Evolutionary conservation across 805 yeast species (phyloP).

Genomic region (Pichia thaimueangensis): DNA sequence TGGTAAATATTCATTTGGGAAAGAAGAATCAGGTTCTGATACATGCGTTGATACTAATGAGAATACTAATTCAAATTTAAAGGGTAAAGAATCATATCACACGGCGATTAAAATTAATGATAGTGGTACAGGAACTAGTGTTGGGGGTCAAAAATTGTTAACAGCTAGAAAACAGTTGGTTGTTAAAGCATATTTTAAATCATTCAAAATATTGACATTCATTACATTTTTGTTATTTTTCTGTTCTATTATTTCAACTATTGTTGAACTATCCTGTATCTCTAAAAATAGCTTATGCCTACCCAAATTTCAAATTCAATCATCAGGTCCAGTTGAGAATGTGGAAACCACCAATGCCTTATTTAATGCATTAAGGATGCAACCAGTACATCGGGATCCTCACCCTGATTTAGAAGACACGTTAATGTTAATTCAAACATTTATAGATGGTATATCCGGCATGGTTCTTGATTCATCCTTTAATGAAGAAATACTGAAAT

Average conservation of each 20-base stretch:
- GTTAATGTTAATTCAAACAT: background rate
- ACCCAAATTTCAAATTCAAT: slow-evolving; percentile 39
- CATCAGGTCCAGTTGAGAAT: background rate
- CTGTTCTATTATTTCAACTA: slow-evolving; percentile 19
- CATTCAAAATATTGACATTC: slow-evolving; percentile 20
- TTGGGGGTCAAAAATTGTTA: slow-evolving; percentile 4
- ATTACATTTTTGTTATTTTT: slow-evolving; percentile 22
- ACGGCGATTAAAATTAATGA: background rate
- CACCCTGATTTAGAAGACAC: background rate
- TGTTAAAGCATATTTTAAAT: slow-evolving; percentile 18
- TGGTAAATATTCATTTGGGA: background rate
- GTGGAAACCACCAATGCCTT: background rate
- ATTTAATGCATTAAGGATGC: background rate
- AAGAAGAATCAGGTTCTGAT: background rate
- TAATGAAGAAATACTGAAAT: slow-evolving; percentile 25
- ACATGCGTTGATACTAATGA: background rate
- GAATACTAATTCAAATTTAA: background rate
- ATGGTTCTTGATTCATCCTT: slow-evolving; percentile 40
- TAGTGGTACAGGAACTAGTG: background rate
- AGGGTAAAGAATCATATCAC: background rate
- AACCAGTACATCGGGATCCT: background rate
- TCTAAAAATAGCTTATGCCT: slow-evolving; percentile 28
- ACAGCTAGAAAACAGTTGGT: slow-evolving; percentile 8
- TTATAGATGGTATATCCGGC: slow-evolving; percentile 3
- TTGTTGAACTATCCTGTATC: slow-evolving; percentile 30